Evolutionary conservation across 2,329 filamentous ascomycete species (phyloP).

Genomic region (Pezicula rhizophila): DNA sequence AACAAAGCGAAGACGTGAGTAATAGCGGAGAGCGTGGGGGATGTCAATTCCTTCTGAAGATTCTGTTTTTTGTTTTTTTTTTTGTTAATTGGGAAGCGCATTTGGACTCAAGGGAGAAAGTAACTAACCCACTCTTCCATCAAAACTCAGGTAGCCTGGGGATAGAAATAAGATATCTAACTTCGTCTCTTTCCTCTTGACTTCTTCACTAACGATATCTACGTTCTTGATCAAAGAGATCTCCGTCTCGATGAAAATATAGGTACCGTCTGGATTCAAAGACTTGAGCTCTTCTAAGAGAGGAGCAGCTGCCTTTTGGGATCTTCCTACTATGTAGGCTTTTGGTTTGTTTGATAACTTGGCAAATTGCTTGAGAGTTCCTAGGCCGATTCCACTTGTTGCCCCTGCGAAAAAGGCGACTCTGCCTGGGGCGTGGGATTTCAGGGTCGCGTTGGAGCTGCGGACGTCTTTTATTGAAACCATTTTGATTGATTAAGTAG

Average conservation of each 20-base stretch:
- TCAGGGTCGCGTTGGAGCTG: constrained; percentile 33
- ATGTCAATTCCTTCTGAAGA: constrained; percentile 51
- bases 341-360: constrained; percentile 34
- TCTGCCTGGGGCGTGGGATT: constrained; percentile 27
- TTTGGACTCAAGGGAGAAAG: background rate
- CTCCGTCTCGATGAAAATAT: constrained; percentile 44
- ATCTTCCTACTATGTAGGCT: constrained; percentile 48
- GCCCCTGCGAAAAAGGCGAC: constrained; percentile 48
- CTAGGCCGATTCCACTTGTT: constrained; percentile 48
- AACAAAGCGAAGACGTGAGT: constrained; percentile 51
- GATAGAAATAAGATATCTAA: constrained; percentile 43
- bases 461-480: constrained; percentile 27
- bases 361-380: constrained; percentile 40
- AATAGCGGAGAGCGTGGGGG: constrained; percentile 46
- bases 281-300: constrained; percentile 33
- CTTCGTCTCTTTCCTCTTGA: constrained; percentile 35
- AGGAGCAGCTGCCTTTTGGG: constrained; percentile 25
- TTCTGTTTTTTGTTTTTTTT: constrained; percentile 33
- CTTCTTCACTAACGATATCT: constrained; percentile 40
- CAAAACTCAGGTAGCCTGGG: constrained; percentile 30
- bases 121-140: constrained; percentile 20
- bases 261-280: constrained; percentile 37
- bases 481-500: constrained; percentile 17
- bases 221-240: constrained; percentile 44
- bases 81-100: background rate